A percentile compares a stretch with the other conserved stretches of the same genome.
Conservation (phyloP, 2,329 filamentous ascomycete genomes). For the Cordyceps farinosa region DNA sequence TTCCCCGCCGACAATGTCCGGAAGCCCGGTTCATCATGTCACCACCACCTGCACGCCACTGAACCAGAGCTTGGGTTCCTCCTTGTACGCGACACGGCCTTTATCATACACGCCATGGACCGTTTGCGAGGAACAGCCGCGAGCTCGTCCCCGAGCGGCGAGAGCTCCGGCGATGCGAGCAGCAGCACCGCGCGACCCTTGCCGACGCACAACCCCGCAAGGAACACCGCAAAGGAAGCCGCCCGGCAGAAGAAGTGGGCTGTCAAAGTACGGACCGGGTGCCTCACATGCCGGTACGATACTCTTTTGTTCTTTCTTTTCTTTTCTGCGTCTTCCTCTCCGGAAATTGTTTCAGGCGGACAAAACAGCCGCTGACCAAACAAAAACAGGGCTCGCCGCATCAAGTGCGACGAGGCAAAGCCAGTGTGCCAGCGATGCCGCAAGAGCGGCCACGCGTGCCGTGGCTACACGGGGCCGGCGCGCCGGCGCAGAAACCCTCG, state of each 20-base stretch:
- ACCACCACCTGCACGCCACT: too few relatives aligned
- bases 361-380: background rate
- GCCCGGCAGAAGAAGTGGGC: background rate
- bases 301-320: too few relatives aligned
- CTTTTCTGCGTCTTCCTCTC: background rate
- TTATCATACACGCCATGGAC: background rate
- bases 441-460: background rate
- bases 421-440: background rate
- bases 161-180: background rate
- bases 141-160: background rate
- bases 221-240: background rate
- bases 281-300: conserved; percentile 9
- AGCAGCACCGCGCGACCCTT: background rate
- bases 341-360: background rate
- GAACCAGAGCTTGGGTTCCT: too few relatives aligned
- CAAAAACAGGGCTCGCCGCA: background rate
- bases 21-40: too few relatives aligned
- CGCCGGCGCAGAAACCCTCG: background rate
- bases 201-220: too few relatives aligned
- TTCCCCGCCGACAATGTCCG: too few relatives aligned
- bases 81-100: too few relatives aligned
- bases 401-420: conserved; percentile 14
- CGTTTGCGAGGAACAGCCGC: background rate
- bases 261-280: background rate
- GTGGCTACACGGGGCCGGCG: background rate